Base-by-base conservation (phyloP, 441 rosid species). In the Euphorbia celastroides region DNA sequence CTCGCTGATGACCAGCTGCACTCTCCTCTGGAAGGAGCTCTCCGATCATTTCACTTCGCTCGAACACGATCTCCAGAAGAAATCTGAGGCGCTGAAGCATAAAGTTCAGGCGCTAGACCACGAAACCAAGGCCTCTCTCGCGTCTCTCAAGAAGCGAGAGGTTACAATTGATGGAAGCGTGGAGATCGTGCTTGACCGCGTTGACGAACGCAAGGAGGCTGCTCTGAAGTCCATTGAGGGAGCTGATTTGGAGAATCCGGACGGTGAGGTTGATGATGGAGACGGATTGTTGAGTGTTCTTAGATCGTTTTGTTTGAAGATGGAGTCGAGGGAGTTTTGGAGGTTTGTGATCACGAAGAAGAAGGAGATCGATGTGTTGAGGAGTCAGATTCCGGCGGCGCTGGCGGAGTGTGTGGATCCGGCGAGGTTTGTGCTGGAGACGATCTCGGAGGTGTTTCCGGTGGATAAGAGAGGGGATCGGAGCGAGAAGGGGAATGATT, bases 1-100 rank as follows among this genome's bases (percentile, higher is more conserved):
- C 31, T 91, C 99, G n/a, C 72, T 93, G 70, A 93, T 93, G 99
- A 89, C 92, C 14, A 89, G 90, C 87, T 93, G 99, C 73, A 91
- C 97, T 32, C 96, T 93, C 34, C 88, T 93, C 32, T 93, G 97
- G 99, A 86, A 89, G 64, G 99, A 93, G 75, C 97, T 93, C 64
- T 93, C 99, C 27, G 99, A 93, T 74, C 99, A 93, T 82, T 88
- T 93, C 81, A 83, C 93, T 30, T 80, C 90, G 11, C 76, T 93
- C 2, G 99, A 93, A 66, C 88, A 89, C 65, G 76, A 89, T 56
- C 77, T 93, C 38, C 75, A 80, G 78, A 86, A 79, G 80, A 88
- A 88, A 61, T 91, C 99, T 0, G 96, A 92, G 59, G 90, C 88
- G 12, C 69, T 93, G 23, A 88, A 77, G 78, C 82, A 60, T 74